A percentile compares a stretch with the other conserved stretches of the same genome.
Evolutionary conservation across 495 filamentous ascomycete genomes (phyloP).

Genomic region (Penicillium soppii): DNA sequence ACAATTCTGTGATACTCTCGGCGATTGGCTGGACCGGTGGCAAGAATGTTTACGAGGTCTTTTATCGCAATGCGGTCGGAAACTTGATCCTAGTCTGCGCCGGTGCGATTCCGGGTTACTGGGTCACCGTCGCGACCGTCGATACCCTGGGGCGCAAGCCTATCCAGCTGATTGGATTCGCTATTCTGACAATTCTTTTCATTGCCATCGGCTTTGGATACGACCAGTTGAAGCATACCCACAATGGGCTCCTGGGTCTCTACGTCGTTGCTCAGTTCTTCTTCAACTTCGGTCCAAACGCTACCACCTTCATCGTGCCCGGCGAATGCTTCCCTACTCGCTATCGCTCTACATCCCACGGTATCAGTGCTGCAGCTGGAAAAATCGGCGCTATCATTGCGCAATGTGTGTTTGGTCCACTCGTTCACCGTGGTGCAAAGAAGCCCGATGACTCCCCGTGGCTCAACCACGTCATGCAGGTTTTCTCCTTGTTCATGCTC

Average conservation of each 20-base stretch:
- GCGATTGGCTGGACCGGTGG: conserved; percentile 66
- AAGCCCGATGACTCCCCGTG: conserved; percentile 52
- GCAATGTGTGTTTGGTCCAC: conserved; percentile 50
- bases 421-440: conserved; percentile 38
- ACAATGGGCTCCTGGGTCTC: conserved; percentile 61
- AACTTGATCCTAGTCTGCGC: conserved; percentile 74
- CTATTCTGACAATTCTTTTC: conserved; percentile 73
- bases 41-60: conserved; percentile 57
- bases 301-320: conserved; percentile 87
- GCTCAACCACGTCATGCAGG: conserved; percentile 79
- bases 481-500: conserved; percentile 80
- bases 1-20: conserved; percentile 66
- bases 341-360: conserved; percentile 81
- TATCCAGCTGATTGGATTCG: conserved; percentile 76
- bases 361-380: conserved; percentile 77
- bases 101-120: conserved; percentile 77
- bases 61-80: conserved; percentile 70
- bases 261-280: conserved; percentile 85
- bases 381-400: conserved; percentile 73
- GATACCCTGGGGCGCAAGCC: conserved; percentile 75
- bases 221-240: conserved; percentile 38
- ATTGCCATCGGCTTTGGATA: conserved; percentile 72
- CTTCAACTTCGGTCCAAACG: conserved; percentile 85
- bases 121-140: conserved; percentile 66
- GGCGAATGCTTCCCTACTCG: conserved; percentile 89